Base-by-base conservation (phyloP, 2,329 filamentous ascomycete genomes). In the Clonostachys rhizophaga region DNA sequence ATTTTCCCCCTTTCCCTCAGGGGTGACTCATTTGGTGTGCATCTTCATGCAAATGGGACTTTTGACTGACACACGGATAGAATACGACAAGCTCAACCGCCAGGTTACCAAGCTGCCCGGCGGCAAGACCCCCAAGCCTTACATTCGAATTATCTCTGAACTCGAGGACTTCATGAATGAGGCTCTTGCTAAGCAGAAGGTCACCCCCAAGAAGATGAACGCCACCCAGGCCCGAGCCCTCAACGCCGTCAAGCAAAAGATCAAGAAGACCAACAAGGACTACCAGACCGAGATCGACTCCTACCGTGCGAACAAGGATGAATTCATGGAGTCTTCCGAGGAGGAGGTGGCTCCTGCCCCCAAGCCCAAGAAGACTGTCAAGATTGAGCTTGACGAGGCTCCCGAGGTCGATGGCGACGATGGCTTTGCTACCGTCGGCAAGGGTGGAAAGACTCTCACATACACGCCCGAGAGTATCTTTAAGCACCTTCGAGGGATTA, bases 231-330 rank as follows among this genome's bases (percentile, higher is more conserved):
- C 91, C 55, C 89, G 91, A 71, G 91, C 91, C 61, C 81, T 99
- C 62, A 99, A 97, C 68, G 90, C 91, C 52, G 89, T 97, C 63
- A 95, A 96, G 75, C 94, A 99, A 70, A 91, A 91, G 74, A 90
- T 99, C 76, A 91, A 92, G 83, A 97, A 96, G 82, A 92, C 92
- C 74, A 95, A 92, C 79, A 95, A 95, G 74, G 92, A 97, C 54
- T 92, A 92, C 72, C 83, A 89, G 62, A 76, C 80, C 52, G 89
- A 96, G 63, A 86, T 99, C 59, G 90, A 96, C 58, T 81, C 85
- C 54, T 99, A 92, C 75, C 81, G 88, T 56, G 85, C 82, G 53
- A 83, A 95, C 68, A 90, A 92, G 68, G 90, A 92, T 54, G 84
- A 74, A 16, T 97, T 86, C 71, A 91, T 96, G 88, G 84, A 87